Evolutionary conservation across 768 basidiomycete genomes (phyloP).

Genomic region (Suillus clintonianus): DNA sequence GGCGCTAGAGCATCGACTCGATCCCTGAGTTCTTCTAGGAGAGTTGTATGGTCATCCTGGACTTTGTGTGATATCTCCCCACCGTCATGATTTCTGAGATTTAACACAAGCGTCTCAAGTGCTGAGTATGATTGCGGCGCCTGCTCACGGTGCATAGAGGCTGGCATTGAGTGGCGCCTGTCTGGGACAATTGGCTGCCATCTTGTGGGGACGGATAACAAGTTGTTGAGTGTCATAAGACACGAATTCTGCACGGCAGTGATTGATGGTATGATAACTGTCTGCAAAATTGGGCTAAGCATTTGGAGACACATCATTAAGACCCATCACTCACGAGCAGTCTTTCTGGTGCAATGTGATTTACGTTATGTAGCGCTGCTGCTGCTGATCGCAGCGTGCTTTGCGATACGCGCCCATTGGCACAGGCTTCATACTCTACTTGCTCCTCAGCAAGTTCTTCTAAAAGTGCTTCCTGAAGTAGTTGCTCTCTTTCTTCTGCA

Average conservation of each 20-base stretch:
- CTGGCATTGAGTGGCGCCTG: constrained; percentile 16
- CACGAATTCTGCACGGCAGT: constrained; percentile 72
- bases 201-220: constrained; percentile 52
- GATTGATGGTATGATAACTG: constrained; percentile 72
- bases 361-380: neutral
- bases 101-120: constrained; percentile 61
- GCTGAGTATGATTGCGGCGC: constrained; percentile 42
- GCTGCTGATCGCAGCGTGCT: neutral
- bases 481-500: constrained; percentile 8
- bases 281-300: constrained; percentile 33
- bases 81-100: constrained; percentile 54
- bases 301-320: neutral
- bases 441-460: constrained; percentile 23
- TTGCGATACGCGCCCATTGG: constrained; percentile 1
- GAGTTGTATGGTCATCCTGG: constrained; percentile 45
- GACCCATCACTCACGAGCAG: neutral
- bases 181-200: constrained; percentile 2
- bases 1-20: constrained; percentile 52
- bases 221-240: constrained; percentile 69
- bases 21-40: constrained; percentile 59
- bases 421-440: constrained; percentile 18
- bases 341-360: neutral
- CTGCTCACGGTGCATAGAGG: constrained; percentile 27
- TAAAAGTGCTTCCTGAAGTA: constrained; percentile 13
- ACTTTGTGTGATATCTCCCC: constrained; percentile 41